Percentiles rank a stretch among this genome's conserved stretches.
These are phyloP conservation scores for Phytophthora fragariaefolia DNA, from an alignment of 352 stramenopile genomes.

Conservation along the genomic window DNA sequence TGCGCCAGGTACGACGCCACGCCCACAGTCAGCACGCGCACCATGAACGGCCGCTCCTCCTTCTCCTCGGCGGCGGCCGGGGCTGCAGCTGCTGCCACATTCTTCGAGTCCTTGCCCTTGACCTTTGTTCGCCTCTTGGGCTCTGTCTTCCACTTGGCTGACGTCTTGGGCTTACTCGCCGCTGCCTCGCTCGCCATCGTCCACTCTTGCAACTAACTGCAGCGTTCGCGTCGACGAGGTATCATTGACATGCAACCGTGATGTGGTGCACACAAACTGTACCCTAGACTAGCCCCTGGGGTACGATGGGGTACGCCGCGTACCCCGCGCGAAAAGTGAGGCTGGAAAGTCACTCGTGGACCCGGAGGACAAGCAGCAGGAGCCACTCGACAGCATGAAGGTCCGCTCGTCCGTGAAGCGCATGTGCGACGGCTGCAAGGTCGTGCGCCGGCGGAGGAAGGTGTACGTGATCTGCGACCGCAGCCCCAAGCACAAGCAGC, in stretches of 20 bases:
- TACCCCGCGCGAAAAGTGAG: slow-evolving; percentile 5
- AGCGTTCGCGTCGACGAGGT: not conserved
- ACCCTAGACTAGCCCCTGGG: not conserved
- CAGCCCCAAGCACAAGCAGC: slow-evolving; percentile 94
- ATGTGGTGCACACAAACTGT: not conserved
- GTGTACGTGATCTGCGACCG: slow-evolving; percentile 93
- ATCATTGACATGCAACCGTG: slow-evolving; percentile 19
- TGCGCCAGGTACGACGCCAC: slow-evolving; percentile 78
- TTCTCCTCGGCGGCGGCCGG: not conserved
- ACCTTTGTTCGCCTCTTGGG: slow-evolving; percentile 6
- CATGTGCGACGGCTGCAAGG: slow-evolving; percentile 93
- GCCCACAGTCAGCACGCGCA: slow-evolving; percentile 66
- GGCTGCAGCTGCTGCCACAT: not conserved
- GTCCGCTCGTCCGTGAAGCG: slow-evolving; percentile 91
- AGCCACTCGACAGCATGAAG: slow-evolving; percentile 75
- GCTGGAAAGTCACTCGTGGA: slow-evolving; percentile 33
- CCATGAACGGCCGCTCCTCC: slow-evolving; percentile 50
- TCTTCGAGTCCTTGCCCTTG: slow-evolving; percentile 25
- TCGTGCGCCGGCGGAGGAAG: slow-evolving; percentile 86
- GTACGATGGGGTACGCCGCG: not conserved
- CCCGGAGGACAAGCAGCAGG: slow-evolving; percentile 23
- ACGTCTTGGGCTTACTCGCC: not conserved
- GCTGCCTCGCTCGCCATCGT: slow-evolving; percentile 5
- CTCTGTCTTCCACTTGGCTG: slow-evolving; percentile 19
- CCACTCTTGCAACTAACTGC: not conserved